These are phyloP conservation scores for Aspergillus sparsus DNA, from an alignment of 495 filamentous ascomycete species.

Conservation along the genomic window DNA sequence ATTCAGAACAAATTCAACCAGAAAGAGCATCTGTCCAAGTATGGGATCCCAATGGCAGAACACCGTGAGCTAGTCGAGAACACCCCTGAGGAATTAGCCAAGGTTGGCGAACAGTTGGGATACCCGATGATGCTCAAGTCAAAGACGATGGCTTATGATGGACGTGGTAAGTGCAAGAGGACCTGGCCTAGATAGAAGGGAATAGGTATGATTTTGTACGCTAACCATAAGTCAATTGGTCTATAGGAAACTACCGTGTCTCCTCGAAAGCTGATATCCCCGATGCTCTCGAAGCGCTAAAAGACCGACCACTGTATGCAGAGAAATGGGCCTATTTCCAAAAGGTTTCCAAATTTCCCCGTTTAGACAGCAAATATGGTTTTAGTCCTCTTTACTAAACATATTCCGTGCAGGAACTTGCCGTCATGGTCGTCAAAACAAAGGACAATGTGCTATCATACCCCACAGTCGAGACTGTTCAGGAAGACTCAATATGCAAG, in stretches of 20 bases:
- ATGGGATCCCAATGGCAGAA: slow-evolving; percentile 69
- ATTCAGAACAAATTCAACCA: slow-evolving; percentile 98
- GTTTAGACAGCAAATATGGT: neutral
- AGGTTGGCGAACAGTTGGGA: slow-evolving; percentile 65
- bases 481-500: slow-evolving; percentile 95
- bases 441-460: slow-evolving; percentile 77
- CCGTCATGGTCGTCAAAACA: slow-evolving; percentile 93
- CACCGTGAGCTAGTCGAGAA: slow-evolving; percentile 60
- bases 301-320: slow-evolving; percentile 74
- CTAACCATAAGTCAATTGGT: neutral
- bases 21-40: slow-evolving; percentile 73
- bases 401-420: slow-evolving; percentile 59
- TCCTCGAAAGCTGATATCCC: slow-evolving; percentile 65
- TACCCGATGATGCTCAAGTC: slow-evolving; percentile 96
- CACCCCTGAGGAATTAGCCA: slow-evolving; percentile 58
- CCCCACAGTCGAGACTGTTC: slow-evolving; percentile 90
- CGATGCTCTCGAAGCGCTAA: slow-evolving; percentile 66
- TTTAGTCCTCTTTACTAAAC: slow-evolving; percentile 8
- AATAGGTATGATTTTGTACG: neutral
- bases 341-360: slow-evolving; percentile 41
- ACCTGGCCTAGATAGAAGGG: neutral
- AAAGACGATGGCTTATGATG: slow-evolving; percentile 91
- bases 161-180: slow-evolving; percentile 54
- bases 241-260: slow-evolving; percentile 74
- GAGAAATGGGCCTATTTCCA: slow-evolving; percentile 89